Base-by-base conservation (phyloP, 441 rosid species). In the Capsella rubella region DNA sequence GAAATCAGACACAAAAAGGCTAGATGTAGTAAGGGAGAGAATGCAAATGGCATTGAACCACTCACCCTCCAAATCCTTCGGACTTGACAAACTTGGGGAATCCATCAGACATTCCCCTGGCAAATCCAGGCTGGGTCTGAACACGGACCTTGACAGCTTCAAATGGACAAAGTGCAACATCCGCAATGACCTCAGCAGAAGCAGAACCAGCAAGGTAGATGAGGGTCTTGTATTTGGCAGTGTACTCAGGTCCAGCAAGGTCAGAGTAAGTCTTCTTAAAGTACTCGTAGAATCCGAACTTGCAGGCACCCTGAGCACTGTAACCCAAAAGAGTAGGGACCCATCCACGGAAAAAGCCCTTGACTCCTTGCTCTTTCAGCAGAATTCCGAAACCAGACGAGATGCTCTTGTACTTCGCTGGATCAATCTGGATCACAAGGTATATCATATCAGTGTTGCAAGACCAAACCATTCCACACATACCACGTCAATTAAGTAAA, bases 111-210 rank as follows among this genome's bases (percentile, higher is more conserved):
- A 96, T 42, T 64, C 99, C 99, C 80, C 97, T 87, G 8, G 99
- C 99, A 60, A 96, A 96, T 56, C 99, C 99, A 76, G 99, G 99
- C 84, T 96, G 99, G 39, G 99, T 96, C 82, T 96, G 98, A 73
- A 96, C 99, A 43, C 98, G 82, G 60, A 96, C 99, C 90, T 96
- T 96, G n/a, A 96, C 99, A 45, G 99, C 99, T 85, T 96, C 99
- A 12, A 96, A 84, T 14, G 99, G 99, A 89, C 99, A 93, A 66
- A 96, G 97, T 0, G 97, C 99, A 78, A 96, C 14, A 84, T 96
- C 99, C n/a, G 99, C 99, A 65, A 96, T 96, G 67, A 96, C 78
- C 86, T 93, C 99, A 78, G 99, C 99, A 82, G 99, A 96, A 51
- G 99, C 99, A 67, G 99, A 96, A 52, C 99, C 99, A 52, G 99